These are phyloP conservation scores for Cinnamomum chago DNA, from an alignment of 164 flowering plant species.

Conservation along the genomic window DNA sequence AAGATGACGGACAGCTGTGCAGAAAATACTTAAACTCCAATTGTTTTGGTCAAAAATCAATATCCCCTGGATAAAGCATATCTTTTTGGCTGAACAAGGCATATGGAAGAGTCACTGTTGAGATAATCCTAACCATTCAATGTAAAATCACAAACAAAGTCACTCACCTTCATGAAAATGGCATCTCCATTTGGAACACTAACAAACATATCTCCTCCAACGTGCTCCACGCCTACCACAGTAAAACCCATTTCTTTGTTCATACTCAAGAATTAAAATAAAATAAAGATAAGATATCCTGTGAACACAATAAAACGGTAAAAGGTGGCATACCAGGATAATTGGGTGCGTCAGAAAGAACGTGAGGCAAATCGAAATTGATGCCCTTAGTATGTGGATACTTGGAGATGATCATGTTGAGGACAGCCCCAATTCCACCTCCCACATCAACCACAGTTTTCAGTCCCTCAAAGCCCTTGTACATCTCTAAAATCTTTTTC, in stretches of 20 bases:
- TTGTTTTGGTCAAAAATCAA: no score
- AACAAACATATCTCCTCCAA: no score
- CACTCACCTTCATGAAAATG: no score
- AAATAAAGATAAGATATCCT: neutral
- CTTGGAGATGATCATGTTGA: conserved; percentile 27
- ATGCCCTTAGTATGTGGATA: conserved; percentile 31
- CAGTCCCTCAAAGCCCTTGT: conserved; percentile 31
- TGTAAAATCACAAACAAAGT: no score
- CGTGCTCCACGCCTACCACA: no score
- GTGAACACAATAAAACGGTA: neutral
- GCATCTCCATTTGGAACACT: no score
- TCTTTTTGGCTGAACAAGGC: no score
- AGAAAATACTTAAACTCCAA: no score
- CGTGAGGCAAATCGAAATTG: conserved; percentile 29
- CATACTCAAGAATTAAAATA: neutral
- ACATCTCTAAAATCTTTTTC: conserved; percentile 22
- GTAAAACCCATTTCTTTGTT: neutral
- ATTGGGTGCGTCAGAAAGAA: conserved; percentile 18
- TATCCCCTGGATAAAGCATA: no score
- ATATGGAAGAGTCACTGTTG: neutral
- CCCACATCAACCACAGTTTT: conserved; percentile 33
- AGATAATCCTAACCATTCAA: no score
- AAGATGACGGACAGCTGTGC: no score
- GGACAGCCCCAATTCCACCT: conserved; percentile 27
- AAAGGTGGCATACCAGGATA: conserved; percentile 13